These are phyloP conservation scores for Fusarium dimerum DNA, from an alignment of 2,329 filamentous ascomycete genomes.

Conservation along the genomic window DNA sequence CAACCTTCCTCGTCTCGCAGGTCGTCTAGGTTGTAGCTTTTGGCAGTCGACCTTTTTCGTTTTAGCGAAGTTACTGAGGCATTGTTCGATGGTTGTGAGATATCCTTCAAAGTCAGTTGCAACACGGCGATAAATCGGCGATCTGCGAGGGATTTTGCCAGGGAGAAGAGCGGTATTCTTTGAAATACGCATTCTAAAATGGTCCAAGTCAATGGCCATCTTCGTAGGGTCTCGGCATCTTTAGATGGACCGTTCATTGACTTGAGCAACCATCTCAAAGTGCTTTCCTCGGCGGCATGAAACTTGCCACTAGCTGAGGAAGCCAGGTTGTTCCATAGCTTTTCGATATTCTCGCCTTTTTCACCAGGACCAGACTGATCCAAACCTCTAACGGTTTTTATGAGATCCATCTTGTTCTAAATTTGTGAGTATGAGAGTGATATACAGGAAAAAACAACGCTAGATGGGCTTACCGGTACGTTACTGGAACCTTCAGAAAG, in stretches of 20 bases:
- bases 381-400: slow-evolving; percentile 55
- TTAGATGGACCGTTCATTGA: slow-evolving; percentile 53
- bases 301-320: slow-evolving; percentile 44
- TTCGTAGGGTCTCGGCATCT: slow-evolving; percentile 53
- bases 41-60: slow-evolving; percentile 45
- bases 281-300: slow-evolving; percentile 57
- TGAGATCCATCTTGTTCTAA: slow-evolving; percentile 42
- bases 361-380: slow-evolving; percentile 51
- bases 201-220: slow-evolving; percentile 60
- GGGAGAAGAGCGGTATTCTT: slow-evolving; percentile 67
- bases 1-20: slow-evolving; percentile 44
- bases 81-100: slow-evolving; percentile 39
- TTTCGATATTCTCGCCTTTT: slow-evolving; percentile 48
- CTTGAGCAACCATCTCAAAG: slow-evolving; percentile 65
- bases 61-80: slow-evolving; percentile 38
- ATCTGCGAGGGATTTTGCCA: slow-evolving; percentile 72
- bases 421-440: slow-evolving; percentile 20
- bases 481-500: slow-evolving; percentile 1
- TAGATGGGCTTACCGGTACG: slow-evolving; percentile 16
- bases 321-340: slow-evolving; percentile 51
- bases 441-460: not conserved
- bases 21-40: slow-evolving; percentile 40
- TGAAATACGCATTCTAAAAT: slow-evolving; percentile 62
- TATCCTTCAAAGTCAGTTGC: slow-evolving; percentile 64
- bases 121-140: slow-evolving; percentile 67